phyloP scores from a whole-genome alignment of 768 basidiomycete species.

The Fomitopsis serialis region DNA sequence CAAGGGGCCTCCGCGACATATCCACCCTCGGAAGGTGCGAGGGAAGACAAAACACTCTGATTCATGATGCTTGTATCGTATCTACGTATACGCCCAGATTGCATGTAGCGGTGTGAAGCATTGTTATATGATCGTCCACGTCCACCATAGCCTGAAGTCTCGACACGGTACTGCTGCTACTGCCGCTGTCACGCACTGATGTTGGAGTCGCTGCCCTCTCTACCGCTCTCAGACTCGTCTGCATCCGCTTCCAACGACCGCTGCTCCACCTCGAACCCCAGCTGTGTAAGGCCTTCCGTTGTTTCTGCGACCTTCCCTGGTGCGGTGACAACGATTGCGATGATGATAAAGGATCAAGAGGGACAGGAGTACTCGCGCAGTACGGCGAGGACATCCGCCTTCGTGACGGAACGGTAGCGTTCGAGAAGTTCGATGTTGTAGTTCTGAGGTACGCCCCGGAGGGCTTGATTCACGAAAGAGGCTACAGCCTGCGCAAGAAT shows the following conservation, averaged over 20 bases:
- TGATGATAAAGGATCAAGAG: conserved; percentile 78
- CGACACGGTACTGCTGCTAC: neutral
- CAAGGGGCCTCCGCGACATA: neutral
- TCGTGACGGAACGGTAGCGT: conserved; percentile 74
- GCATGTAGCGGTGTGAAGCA: too few relatives aligned
- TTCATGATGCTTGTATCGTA: too few relatives aligned
- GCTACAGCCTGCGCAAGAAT: conserved; percentile 52
- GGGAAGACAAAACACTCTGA: too few relatives aligned
- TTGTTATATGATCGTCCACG: too few relatives aligned
- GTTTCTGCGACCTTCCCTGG: conserved; percentile 77
- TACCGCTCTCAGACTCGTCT: conserved; percentile 34
- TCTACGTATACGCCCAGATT: too few relatives aligned
- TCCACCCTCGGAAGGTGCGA: neutral
- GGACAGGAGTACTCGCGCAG: conserved; percentile 71
- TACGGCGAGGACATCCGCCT: conserved; percentile 65
- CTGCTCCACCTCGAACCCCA: conserved; percentile 80
- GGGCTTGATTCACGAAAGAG: conserved; percentile 86
- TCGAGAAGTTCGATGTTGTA: conserved; percentile 73
- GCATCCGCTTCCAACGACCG: conserved; percentile 59
- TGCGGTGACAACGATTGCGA: conserved; percentile 79
- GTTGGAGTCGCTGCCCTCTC: conserved; percentile 10
- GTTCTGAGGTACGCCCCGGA: conserved; percentile 78
- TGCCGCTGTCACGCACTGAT: conserved; percentile 4
- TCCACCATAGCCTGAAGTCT: too few relatives aligned
- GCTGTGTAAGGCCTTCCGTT: conserved; percentile 48